These are phyloP conservation scores for Dactylellina sp. DNA, from an alignment of 2,329 filamentous ascomycete genomes.

Conservation along the genomic window DNA sequence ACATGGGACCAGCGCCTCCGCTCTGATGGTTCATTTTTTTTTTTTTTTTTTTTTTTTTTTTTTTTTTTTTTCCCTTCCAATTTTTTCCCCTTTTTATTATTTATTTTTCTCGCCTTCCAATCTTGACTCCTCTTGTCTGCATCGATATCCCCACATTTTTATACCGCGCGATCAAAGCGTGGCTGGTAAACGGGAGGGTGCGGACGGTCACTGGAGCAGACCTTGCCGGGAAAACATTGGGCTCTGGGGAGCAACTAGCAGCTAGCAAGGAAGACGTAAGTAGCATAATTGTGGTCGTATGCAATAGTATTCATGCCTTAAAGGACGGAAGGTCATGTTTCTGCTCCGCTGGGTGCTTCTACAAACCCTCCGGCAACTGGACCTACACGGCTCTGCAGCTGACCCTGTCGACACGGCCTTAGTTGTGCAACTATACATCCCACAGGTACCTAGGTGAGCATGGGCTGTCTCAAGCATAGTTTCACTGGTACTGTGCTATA, in stretches of 20 bases:
- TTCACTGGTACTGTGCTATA: slow-evolving; percentile 17
- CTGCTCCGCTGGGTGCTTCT: too few relatives aligned
- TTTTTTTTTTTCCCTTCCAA: too few relatives aligned
- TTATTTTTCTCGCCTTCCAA: too few relatives aligned
- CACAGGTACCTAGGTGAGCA: slow-evolving; percentile 45
- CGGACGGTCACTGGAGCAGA: slow-evolving; percentile 7
- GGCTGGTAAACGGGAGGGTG: slow-evolving; percentile 16
- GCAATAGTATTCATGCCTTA: slow-evolving; percentile 34
- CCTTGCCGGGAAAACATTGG: not conserved
- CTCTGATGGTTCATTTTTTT: slow-evolving; percentile 21
- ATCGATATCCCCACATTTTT: slow-evolving; percentile 37
- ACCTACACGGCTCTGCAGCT: slow-evolving; percentile 47
- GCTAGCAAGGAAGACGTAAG: not conserved
- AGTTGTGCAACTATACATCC: slow-evolving; percentile 54
- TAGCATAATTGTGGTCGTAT: slow-evolving; percentile 30
- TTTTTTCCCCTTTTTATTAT: too few relatives aligned
- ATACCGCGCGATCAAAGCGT: slow-evolving; percentile 34
- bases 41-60: too few relatives aligned
- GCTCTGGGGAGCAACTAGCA: slow-evolving; percentile 3
- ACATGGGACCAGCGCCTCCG: slow-evolving; percentile 40
- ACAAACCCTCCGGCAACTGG: slow-evolving; percentile 21
- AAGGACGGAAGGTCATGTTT: not conserved
- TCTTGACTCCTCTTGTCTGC: slow-evolving; percentile 21
- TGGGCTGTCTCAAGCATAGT: slow-evolving; percentile 6
- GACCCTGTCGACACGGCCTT: slow-evolving; percentile 50